Conservation (phyloP, 2,329 filamentous ascomycete species). For the Lasiodiplodia sp. region DNA sequence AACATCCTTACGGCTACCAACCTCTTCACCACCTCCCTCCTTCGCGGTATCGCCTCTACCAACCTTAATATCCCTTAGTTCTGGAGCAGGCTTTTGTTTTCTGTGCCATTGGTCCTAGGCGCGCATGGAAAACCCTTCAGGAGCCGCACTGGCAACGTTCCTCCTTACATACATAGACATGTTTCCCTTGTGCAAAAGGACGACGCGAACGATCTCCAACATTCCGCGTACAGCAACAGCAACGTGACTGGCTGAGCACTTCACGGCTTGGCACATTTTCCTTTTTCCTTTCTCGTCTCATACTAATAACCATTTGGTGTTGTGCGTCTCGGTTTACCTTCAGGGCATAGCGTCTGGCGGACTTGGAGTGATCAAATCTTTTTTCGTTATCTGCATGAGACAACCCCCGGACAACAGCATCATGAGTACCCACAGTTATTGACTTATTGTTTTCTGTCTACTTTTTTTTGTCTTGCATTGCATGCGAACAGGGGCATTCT, state of each 20-base stretch:
- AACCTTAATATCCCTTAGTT: constrained; percentile 1
- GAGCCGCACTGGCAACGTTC: neutral
- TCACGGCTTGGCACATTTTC: neutral
- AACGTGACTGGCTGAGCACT: neutral
- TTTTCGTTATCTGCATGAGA: constrained; percentile 24
- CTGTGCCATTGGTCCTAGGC: neutral
- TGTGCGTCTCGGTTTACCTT: constrained; percentile 17
- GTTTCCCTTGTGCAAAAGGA: neutral
- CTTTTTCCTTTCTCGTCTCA: neutral
- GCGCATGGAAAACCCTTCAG: neutral
- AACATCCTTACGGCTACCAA: constrained; percentile 13
- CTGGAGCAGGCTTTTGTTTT: neutral
- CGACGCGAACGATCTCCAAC: constrained; percentile 6
- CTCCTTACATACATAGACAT: constrained; percentile 3
- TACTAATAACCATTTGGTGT: constrained; percentile 15
- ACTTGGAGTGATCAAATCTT: constrained; percentile 16
- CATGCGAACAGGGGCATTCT: constrained; percentile 15
- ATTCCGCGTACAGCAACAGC: neutral
- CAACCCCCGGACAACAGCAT: constrained; percentile 22
- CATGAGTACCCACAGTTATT: constrained; percentile 20
- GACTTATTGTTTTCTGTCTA: neutral
- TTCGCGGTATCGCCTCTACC: constrained; percentile 22
- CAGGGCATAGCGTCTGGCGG: constrained; percentile 28
- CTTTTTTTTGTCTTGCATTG: constrained; percentile 11
- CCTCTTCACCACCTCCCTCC: constrained; percentile 8